A percentile compares a stretch with the other conserved stretches of the same genome.
phyloP scores from a whole-genome alignment of 345 rosid genomes.

The Pistacia atlantica region DNA sequence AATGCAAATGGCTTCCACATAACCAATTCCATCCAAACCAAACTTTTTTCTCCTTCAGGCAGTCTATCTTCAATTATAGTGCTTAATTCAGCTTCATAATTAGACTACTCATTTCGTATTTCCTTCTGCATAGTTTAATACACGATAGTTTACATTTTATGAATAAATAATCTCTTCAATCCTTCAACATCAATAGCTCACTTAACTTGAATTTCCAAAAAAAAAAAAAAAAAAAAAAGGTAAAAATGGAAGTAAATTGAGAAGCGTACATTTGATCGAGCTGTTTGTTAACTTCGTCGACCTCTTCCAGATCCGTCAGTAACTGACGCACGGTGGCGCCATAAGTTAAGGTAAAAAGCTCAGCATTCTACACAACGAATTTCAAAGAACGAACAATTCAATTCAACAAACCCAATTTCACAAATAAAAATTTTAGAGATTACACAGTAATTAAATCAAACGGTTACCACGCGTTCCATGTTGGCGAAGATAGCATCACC shows the following conservation, averaged over 20 bases:
- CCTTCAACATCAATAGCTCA: background rate
- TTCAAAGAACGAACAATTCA: slow-evolving; percentile 4
- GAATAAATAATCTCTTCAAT: background rate
- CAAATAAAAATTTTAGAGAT: background rate
- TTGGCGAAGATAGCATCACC: slow-evolving; percentile 95
- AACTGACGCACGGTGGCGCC: slow-evolving; percentile 90
- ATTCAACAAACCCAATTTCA: background rate
- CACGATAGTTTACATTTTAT: background rate
- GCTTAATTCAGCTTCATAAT: background rate
- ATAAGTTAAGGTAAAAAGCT: slow-evolving; percentile 88
- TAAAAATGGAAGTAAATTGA: background rate
- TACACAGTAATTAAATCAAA: background rate
- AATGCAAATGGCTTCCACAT: background rate
- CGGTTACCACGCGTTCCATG: slow-evolving; percentile 75
- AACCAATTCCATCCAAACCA: background rate
- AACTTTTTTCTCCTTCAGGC: background rate
- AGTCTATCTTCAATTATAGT: background rate
- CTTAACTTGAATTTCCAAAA: background rate
- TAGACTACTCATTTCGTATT: background rate
- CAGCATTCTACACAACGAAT: slow-evolving; percentile 66
- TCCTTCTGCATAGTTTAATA: background rate
- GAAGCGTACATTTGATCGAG: slow-evolving; percentile 82
- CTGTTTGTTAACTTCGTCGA: slow-evolving; percentile 94
- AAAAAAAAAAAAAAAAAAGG: background rate
- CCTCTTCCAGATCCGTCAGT: slow-evolving; percentile 94